These are phyloP conservation scores for Penstemon davidsonii DNA, from an alignment of 257 asterid species.

Conservation along the genomic window DNA sequence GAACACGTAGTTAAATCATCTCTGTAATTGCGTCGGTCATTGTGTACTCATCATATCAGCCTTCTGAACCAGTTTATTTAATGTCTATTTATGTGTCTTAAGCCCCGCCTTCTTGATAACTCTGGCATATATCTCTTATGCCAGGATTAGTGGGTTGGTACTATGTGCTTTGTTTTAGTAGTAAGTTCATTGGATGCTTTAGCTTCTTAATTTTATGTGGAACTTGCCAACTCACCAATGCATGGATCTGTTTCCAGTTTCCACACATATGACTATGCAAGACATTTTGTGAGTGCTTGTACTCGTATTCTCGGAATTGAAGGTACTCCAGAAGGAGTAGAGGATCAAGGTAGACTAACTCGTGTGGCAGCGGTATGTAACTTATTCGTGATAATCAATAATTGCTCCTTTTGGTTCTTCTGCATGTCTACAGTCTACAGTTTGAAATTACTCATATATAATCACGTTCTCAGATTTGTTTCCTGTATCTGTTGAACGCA, in stretches of 20 bases:
- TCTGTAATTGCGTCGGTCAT: slow-evolving; percentile 7
- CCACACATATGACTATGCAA: slow-evolving; percentile 94
- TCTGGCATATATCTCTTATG: slow-evolving; percentile 9
- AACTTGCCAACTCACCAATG: slow-evolving; percentile 13
- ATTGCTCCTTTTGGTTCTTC: slow-evolving; percentile 18
- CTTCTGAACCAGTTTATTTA: slow-evolving; percentile 3
- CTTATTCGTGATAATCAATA: not conserved
- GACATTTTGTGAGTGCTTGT: slow-evolving; percentile 94
- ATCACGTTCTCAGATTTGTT: slow-evolving; percentile 24
- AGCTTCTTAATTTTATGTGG: no score
- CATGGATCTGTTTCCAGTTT: slow-evolving; percentile 57
- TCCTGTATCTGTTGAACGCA: slow-evolving; percentile 34
- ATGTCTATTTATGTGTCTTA: slow-evolving; percentile 16
- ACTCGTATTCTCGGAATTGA: slow-evolving; percentile 95
- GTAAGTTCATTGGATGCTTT: not conserved
- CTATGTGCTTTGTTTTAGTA: not conserved
- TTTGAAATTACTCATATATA: slow-evolving; percentile 14
- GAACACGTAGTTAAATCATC: slow-evolving; percentile 1
- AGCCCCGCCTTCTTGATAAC: slow-evolving; percentile 4
- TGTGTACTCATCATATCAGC: not conserved
- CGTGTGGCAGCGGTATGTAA: slow-evolving; percentile 92
- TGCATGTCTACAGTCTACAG: slow-evolving; percentile 14
- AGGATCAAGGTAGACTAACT: slow-evolving; percentile 93
- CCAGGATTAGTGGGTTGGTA: slow-evolving; percentile 4
- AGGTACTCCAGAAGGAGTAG: slow-evolving; percentile 98